Evolutionary conservation across 1,284 basidiomycete species (phyloP), one percentile per base, ranked within the genome.

Genomic region (Cryptococcus hybrid): DNA sequence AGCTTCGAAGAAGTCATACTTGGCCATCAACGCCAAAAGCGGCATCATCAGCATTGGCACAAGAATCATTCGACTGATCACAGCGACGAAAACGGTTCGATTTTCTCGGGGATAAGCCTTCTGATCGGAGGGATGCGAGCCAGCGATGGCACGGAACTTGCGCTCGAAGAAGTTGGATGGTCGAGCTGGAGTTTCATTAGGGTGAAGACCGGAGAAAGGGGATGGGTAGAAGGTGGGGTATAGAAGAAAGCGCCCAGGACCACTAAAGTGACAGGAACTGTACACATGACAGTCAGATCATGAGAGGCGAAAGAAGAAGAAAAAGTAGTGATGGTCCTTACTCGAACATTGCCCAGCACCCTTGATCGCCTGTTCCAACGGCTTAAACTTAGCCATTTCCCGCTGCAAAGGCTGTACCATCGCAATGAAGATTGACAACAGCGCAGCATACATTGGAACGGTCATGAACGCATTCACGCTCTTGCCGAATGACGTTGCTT

Each of bases 161-260:
- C 67, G 62, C 56, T 69, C 56, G 59, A 73, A 57, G 57, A 62
- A 71, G 40, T 50, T 46, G 35, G 49, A 24, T 5, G 47, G 63
- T 58, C 37, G 55, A 35, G 34, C 43, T 30, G 34, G 51, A 11
- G 43, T 37, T 37, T 47, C 47, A 40, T 53, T 47, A 40, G 50
- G 5, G 8, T 52, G 56, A 30, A 52, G 30, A 37, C 59, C 43
- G 37, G 46, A 47, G 34, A 56, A 39, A 24, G 46, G 48, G 53
- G 49, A 40, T 45, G 45, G 18, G 49, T 55, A 3, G 57, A 61
- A 5, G 74, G 67, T 4, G 75, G 75, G 1, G 72, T 63, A 61
- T 89, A 87, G 76, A 96, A 96, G 81, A 94, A 96, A 6, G 90
- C 92, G 13, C 93, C 93, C 46, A 97, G 86, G 7, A 96, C 92